A percentile compares a stretch with the other conserved stretches of the same genome.
Conservation (phyloP, 2,329 filamentous ascomycete genomes). For the Aspergillus fijiensis region DNA sequence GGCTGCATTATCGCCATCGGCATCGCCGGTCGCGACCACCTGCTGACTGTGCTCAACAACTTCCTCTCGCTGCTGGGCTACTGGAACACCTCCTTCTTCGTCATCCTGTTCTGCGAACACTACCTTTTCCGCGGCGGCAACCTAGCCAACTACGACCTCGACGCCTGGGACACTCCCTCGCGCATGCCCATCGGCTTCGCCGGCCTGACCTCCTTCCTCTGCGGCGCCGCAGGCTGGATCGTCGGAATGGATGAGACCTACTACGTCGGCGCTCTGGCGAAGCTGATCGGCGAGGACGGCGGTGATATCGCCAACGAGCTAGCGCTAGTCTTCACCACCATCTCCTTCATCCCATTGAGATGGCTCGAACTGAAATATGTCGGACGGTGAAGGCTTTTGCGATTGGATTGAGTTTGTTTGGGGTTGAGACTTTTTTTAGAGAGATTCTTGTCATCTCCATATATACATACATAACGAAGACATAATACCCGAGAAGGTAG, state of each 20-base stretch:
- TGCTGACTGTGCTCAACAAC: slow-evolving; percentile 48
- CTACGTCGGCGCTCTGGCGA: slow-evolving; percentile 51
- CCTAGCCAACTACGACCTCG: slow-evolving; percentile 49
- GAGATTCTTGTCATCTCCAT: too few relatives aligned
- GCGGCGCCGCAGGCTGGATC: slow-evolving; percentile 51
- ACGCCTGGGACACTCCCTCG: slow-evolving; percentile 49
- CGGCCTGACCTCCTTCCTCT: slow-evolving; percentile 46
- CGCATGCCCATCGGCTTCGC: slow-evolving; percentile 48
- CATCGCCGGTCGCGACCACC: slow-evolving; percentile 44
- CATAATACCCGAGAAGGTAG: too few relatives aligned
- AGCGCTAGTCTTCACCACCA: slow-evolving; percentile 50
- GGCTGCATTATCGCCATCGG: slow-evolving; percentile 47
- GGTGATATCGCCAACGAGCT: slow-evolving; percentile 57
- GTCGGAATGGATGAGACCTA: slow-evolving; percentile 61
- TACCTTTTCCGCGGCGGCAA: slow-evolving; percentile 49
- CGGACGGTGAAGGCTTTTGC: slow-evolving; percentile 33
- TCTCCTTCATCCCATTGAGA: slow-evolving; percentile 50
- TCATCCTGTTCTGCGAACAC: slow-evolving; percentile 52
- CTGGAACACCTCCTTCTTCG: slow-evolving; percentile 52
- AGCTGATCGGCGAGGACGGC: slow-evolving; percentile 45
- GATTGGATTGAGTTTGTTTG: too few relatives aligned
- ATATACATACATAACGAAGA: too few relatives aligned
- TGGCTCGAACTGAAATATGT: slow-evolving; percentile 51
- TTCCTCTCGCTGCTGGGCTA: slow-evolving; percentile 53
- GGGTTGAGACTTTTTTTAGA: too few relatives aligned